phyloP scores from a whole-genome alignment of 2,329 filamentous ascomycete species.

The Capronia epimyces region DNA sequence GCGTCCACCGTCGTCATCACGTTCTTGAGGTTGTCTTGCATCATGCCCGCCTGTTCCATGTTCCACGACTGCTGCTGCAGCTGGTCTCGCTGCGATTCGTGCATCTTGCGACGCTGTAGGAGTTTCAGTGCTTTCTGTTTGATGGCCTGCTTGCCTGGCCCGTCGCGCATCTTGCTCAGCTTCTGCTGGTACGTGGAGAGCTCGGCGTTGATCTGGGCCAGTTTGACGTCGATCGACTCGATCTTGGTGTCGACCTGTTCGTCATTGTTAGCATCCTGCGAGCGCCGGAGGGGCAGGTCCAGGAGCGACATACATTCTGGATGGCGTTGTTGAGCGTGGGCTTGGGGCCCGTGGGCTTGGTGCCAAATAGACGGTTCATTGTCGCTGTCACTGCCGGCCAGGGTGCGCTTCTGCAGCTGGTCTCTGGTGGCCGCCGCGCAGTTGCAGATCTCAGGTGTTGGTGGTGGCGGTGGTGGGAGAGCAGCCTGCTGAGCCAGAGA shows the following conservation, averaged over 20 bases:
- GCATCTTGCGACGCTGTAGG: slow-evolving; percentile 85
- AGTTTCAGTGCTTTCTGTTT: slow-evolving; percentile 93
- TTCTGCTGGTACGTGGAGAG: slow-evolving; percentile 82
- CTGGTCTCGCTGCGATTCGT: slow-evolving; percentile 90
- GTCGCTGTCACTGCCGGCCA: not conserved
- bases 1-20: slow-evolving; percentile 98
- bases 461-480: too few species aligned
- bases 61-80: slow-evolving; percentile 94
- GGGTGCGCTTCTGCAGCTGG: too few species aligned
- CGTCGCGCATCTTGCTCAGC: slow-evolving; percentile 87
- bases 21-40: slow-evolving; percentile 98
- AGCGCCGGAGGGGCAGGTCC: not conserved
- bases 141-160: slow-evolving; percentile 84
- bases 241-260: slow-evolving; percentile 71
- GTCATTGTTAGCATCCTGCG: not conserved
- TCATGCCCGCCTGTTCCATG: slow-evolving; percentile 97
- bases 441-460: too few species aligned
- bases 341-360: slow-evolving; percentile 80
- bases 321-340: slow-evolving; percentile 82
- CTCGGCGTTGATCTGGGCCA: slow-evolving; percentile 85
- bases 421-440: too few species aligned
- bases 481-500: too few species aligned
- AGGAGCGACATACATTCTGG: slow-evolving; percentile 56
- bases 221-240: slow-evolving; percentile 86
- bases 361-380: slow-evolving; percentile 76